Conservation (phyloP, 352 stramenopile genomes). For the Pythium insidiosum region DNA sequence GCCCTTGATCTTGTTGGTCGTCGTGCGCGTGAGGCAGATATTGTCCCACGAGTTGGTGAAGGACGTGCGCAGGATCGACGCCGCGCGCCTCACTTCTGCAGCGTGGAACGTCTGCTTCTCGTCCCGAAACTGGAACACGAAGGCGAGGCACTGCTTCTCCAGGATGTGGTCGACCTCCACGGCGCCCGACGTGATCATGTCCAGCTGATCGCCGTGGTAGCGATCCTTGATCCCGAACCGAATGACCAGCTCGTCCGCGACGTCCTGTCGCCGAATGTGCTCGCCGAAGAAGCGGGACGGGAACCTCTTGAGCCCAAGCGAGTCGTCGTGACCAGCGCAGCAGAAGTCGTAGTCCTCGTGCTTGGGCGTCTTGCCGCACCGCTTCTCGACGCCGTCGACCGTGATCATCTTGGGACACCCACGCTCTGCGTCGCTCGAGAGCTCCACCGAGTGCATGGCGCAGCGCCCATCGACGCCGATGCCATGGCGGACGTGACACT, state of each 20-base stretch:
- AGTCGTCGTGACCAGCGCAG: constrained; percentile 27
- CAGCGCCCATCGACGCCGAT: constrained; percentile 23
- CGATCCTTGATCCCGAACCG: constrained; percentile 20
- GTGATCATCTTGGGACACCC: neutral
- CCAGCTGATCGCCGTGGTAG: constrained; percentile 27
- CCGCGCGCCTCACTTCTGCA: too few species aligned
- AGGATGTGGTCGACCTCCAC: constrained; percentile 37
- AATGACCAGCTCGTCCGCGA: constrained; percentile 18
- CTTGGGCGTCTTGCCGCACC: constrained; percentile 2
- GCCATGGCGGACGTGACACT: constrained; percentile 16
- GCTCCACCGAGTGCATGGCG: constrained; percentile 14
- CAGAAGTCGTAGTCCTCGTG: constrained; percentile 28
- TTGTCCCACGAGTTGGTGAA: constrained; percentile 26
- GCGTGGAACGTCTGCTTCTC: constrained; percentile 15
- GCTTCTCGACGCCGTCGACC: constrained; percentile 12
- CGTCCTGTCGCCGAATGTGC: constrained; percentile 11
- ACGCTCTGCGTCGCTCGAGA: neutral
- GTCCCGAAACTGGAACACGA: constrained; percentile 19
- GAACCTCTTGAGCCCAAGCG: constrained; percentile 13
- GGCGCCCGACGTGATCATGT: constrained; percentile 14
- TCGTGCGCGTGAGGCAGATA: constrained; percentile 29
- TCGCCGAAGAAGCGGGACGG: constrained; percentile 26
- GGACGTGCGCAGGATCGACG: constrained; percentile 17
- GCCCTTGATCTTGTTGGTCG: constrained; percentile 36
- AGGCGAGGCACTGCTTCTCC: constrained; percentile 39